phyloP scores from a whole-genome alignment of 179 eudicot species.

The Silene noctiflora region DNA sequence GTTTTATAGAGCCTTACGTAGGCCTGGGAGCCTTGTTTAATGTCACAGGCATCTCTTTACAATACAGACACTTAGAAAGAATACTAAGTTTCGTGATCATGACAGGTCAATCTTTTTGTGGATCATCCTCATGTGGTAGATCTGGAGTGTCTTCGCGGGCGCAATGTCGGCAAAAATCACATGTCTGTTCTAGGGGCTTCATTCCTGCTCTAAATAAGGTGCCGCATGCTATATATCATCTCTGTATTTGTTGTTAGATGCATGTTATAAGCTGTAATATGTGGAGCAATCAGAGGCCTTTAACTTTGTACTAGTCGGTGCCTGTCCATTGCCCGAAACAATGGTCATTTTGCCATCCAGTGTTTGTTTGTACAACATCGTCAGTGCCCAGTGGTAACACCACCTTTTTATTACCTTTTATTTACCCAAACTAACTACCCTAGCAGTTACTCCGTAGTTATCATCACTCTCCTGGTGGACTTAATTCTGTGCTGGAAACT shows the following conservation, averaged over 20 bases:
- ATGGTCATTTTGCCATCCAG: too few relatives aligned
- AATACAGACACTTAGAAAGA: neutral
- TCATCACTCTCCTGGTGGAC: too few relatives aligned
- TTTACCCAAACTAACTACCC: too few relatives aligned
- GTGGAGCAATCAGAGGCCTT: neutral
- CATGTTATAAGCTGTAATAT: neutral
- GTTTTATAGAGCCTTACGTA: neutral
- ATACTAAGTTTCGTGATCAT: neutral
- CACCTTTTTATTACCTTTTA: too few relatives aligned
- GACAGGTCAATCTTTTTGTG: conserved; percentile 87
- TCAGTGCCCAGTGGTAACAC: too few relatives aligned
- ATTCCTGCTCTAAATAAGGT: conserved; percentile 38
- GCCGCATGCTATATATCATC: conserved; percentile 3
- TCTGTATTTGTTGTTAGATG: conserved; percentile 2
- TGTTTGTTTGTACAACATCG: neutral
- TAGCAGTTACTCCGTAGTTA: too few relatives aligned
- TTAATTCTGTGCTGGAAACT: too few relatives aligned
- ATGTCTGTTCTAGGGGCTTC: conserved; percentile 69
- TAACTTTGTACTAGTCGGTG: neutral
- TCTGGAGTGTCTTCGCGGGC: conserved; percentile 83
- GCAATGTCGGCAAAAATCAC: conserved; percentile 66
- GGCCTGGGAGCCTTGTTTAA: neutral
- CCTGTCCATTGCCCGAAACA: neutral
- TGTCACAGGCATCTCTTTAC: neutral
- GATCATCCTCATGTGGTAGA: conserved; percentile 86